Evolutionary conservation across 2,329 filamentous ascomycete genomes (phyloP), one percentile per base, ranked within the genome.

Genomic region (Aspergillus sp.): DNA sequence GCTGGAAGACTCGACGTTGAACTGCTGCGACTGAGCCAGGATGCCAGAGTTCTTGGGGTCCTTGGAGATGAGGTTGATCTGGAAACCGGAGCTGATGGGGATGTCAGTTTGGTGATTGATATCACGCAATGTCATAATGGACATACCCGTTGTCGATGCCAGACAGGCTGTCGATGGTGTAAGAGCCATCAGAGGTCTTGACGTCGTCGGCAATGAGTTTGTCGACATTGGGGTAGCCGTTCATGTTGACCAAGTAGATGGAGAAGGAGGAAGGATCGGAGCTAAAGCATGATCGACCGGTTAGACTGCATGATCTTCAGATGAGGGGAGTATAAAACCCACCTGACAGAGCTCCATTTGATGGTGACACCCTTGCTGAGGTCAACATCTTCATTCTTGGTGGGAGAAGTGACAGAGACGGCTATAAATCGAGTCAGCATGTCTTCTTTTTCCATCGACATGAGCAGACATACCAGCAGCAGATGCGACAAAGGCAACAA

Each of bases 161-260:
- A 31, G 53, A 51, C 8, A 66, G 51, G 30, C 58, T 58, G 31
- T 64, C 57, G 35, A 71, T 56, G 8, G 56, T 62, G 50, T 69
- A 70, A 7, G 59, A 59, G 10, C 59, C 60, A 5, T 59, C 56
- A 2, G 57, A 58, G 6, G 61, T 60, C 39, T 70, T 59, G 29
- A 72, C 60, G 36, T 62, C 55, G 12, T 57, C 49, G 13, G 64
- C 62, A 30, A 73, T 56, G 6, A 57, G 50, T 19, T 60, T 55
- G 26, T 56, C 47, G 7, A 64, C 52, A 2, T 59, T 58, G 6
- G 68, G 61, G 37, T 66, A 62, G 43, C 60, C 52, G 47, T 59
- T 57, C 41, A 66, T 56, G 45, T 72, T 69, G 54, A 70, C 66
- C n/a, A 73, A 57, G 34, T 66, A 54, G 50, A 74, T 65, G 44